Conservation (phyloP, 805 yeast genomes). For the Candida berthetii region DNA sequence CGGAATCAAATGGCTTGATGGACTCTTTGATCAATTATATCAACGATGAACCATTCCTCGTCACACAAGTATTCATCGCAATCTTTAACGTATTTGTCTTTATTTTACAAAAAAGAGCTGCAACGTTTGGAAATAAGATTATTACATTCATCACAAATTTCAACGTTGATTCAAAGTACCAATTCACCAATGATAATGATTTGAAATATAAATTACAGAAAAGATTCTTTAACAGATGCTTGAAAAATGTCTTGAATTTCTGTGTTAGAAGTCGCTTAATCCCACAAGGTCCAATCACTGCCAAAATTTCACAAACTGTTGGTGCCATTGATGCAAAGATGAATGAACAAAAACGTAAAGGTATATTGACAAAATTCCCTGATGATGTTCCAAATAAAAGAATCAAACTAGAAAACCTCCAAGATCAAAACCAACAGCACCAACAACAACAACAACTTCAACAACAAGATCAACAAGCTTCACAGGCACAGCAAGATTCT, state of each 20-base stretch:
- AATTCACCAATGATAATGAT: slow-evolving; percentile 30
- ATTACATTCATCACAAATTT: slow-evolving; percentile 54
- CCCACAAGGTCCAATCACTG: slow-evolving; percentile 11
- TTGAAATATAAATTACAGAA: slow-evolving; percentile 44
- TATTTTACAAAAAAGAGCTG: slow-evolving; percentile 63
- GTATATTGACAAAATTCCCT: slow-evolving; percentile 15
- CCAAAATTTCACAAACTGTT: slow-evolving; percentile 13
- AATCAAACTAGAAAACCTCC: slow-evolving; percentile 13
- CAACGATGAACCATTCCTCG: slow-evolving; percentile 45
- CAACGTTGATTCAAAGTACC: slow-evolving; percentile 52
- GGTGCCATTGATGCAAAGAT: slow-evolving; percentile 15
- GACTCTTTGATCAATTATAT: slow-evolving; percentile 58
- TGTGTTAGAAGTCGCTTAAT: slow-evolving; percentile 30
- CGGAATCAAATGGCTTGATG: slow-evolving; percentile 65
- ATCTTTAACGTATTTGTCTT: slow-evolving; percentile 57
- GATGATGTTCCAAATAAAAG: slow-evolving; percentile 23
- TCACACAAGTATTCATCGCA: slow-evolving; percentile 60
- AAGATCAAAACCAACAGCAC: slow-evolving; percentile 1
- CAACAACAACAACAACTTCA: background rate
- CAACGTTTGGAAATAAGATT: slow-evolving; percentile 45
- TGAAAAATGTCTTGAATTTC: slow-evolving; percentile 38
- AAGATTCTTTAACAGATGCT: slow-evolving; percentile 57
- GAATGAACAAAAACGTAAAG: slow-evolving; percentile 20
- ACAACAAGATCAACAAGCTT: slow-evolving; percentile 6
- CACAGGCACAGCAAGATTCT: too few relatives aligned